Base-by-base conservation (phyloP, 768 basidiomycete species). In the Boletus rubroflammeus region DNA sequence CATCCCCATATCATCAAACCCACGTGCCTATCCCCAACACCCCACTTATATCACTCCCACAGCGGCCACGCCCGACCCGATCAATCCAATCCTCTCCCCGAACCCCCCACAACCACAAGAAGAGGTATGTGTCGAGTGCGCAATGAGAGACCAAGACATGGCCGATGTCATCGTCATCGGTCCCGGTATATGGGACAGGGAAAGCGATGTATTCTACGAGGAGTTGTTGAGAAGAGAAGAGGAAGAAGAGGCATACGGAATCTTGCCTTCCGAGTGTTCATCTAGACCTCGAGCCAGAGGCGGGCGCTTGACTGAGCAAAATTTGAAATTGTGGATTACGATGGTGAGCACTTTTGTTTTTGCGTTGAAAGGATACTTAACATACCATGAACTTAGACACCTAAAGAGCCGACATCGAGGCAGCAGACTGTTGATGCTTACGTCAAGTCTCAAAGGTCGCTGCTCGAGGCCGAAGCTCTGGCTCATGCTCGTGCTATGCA, bases 61-160 rank as follows among this genome's bases (percentile, higher is more conserved):
- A 0, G 56, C 73, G 56, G 67, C 76, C n/a, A 64, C 80, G 1
- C 78, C 80, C 13, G 79, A 77, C 48, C 76, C 85, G 39, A 76
- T 85, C 46, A 84, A 86, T 56, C 79, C 86, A 3, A 78, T 84
- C 5, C 84, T 81, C 62, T 78, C 81, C 0, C 81, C 84, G 31
- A 75, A 75, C 14, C 81, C 77, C 23, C 81, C 72, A 28, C 65
- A 63, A 5, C 75, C 73, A 10, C 84, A 81, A 59, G 88, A 90
- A 62, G 96, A 98, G 69, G 75, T 98, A 29, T 99, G 96, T 62
- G 78, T 97, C 34, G 97, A 98, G 71, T 99, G 97, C 67, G 88
- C 97, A 54, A 98, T 98, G 95, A 86, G 97, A 31, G 97, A 99
- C 71, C 84, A 96, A 66, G 97, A 99, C 68, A 93, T 99, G 89